Conservation (phyloP, 108 stramenopile species). For the Skeletonema grethae region DNA sequence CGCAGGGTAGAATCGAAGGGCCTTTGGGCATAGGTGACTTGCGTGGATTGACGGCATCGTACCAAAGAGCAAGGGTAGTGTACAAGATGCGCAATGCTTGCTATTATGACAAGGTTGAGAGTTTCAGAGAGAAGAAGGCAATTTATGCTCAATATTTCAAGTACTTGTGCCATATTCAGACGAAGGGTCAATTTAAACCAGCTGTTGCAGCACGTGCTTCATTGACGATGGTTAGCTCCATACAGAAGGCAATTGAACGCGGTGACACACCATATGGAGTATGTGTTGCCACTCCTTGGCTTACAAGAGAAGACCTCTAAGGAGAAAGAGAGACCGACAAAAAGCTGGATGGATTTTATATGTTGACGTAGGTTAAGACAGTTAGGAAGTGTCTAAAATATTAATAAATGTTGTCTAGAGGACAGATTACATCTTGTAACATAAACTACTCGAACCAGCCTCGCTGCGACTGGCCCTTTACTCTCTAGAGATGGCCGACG, state of each 20-base stretch:
- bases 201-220: conserved; percentile 57
- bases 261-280: conserved; percentile 58
- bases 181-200: conserved; percentile 59
- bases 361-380: too few relatives aligned
- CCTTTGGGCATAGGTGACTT: conserved; percentile 43
- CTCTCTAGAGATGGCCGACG: too few relatives aligned
- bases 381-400: too few relatives aligned
- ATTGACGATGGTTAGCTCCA: conserved; percentile 54
- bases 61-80: conserved; percentile 41
- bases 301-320: conserved; percentile 7
- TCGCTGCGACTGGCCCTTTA: too few relatives aligned
- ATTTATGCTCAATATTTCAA: conserved; percentile 49
- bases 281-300: conserved; percentile 73
- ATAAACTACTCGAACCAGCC: too few relatives aligned
- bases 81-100: conserved; percentile 49
- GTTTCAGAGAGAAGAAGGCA: conserved; percentile 44
- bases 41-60: conserved; percentile 41
- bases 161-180: conserved; percentile 57
- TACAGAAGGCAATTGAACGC: conserved; percentile 58
- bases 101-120: conserved; percentile 55
- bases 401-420: too few relatives aligned
- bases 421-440: too few relatives aligned
- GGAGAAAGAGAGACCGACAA: background rate
- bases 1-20: conserved; percentile 41
- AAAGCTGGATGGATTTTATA: too few relatives aligned